Base-by-base conservation (phyloP, 2,329 filamentous ascomycete genomes). In the Daldinia sp. region DNA sequence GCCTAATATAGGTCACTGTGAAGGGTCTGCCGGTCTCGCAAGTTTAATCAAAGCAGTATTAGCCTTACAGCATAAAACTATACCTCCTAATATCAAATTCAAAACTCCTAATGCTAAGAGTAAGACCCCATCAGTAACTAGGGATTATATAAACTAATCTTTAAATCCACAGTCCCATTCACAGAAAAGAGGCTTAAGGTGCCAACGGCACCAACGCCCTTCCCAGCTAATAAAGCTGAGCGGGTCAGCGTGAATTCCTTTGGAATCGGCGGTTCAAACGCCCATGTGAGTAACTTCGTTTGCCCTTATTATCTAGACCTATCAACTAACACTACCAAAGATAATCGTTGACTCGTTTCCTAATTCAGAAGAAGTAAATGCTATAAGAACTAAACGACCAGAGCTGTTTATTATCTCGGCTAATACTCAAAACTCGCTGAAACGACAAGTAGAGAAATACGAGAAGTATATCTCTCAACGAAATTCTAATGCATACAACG, bases 191-290 rank as follows among this genome's bases (percentile, higher is more conserved):
- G 48, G 9, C 61, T 71, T 17, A 64, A 54, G 4, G 70, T 71
- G n/a, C 69, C 69, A 27, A 64, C 45, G 13, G 57, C 51, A 19
- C 62, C 65, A 2, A 64, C 45, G 3, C 56, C 68, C 6, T 72
- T 69, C 54, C 70, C 70, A 3, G 8, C 32, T 9, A 55, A 60
- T 27, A 69, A 68, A 10, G 45, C 43, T 11, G 62, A 69, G 30
- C 64, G 75, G 39, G 67, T 71, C 8, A 72, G 70, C 58, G 67
- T 77, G 11, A 76, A 76, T 60, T 73, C 68, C 1, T 78, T 78
- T 52, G 77, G 77, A 8, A 76, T 73, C 45, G 77, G 77, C 13
- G 77, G 70, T 13, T 65, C 67, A 21, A 72, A 72, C 35, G 64
- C 64, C 37, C 69, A 70, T 37, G 68, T 75, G 45, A 68, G 69